Base-by-base conservation (phyloP, 78 protist genomes). In the Parvularia atlantis region DNA sequence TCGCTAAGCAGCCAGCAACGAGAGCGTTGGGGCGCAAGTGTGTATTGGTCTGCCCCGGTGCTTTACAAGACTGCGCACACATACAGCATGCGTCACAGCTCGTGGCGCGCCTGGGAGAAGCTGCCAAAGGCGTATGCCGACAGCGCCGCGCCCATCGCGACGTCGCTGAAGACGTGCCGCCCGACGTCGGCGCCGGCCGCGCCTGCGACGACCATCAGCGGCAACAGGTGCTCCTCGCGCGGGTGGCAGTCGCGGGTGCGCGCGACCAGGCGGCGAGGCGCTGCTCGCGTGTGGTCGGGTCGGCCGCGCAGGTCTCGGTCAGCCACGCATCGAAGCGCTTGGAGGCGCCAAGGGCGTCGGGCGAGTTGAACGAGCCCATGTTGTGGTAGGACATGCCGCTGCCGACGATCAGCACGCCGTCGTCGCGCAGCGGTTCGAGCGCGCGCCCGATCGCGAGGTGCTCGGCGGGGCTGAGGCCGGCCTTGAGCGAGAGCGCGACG, bases 381-480 rank as follows among this genome's bases (percentile, higher is more conserved):
- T 66, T 64, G 80, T 80, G 85, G 26, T 30, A 33, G 62, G 2
- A 0, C 11, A 17, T 1, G 30, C 85, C 85, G n/a, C 54, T 30
- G 60, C 80, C 85, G 33, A 80, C 28, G 37, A 80, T 31, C 41
- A 80, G 53, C 24, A 68, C 70, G 57, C 74, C 75, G 24, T 80
- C 60, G 10, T 60, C 69, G 0, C 65, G 56, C 19, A 80, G 53
- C 7, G 80, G 85, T 24, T 57, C 64, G 37, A 80, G 69, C 14
- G 80, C 81, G 5, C 1, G 20, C n/a, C 85, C 85, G 33, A 80
- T 16, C 33, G 1, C 14, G 22, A 80, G 22, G 61, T 79, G 84
- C 14, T 0, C 30, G 46, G 4, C 60, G 22, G 75, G 31, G 40
- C 66, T 67, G 9, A 37, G 43, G 26, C 0, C 0, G 26, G 28